Conservation (phyloP, 2,329 filamentous ascomycete species). For the Iodosphaeria phyllophila region DNA sequence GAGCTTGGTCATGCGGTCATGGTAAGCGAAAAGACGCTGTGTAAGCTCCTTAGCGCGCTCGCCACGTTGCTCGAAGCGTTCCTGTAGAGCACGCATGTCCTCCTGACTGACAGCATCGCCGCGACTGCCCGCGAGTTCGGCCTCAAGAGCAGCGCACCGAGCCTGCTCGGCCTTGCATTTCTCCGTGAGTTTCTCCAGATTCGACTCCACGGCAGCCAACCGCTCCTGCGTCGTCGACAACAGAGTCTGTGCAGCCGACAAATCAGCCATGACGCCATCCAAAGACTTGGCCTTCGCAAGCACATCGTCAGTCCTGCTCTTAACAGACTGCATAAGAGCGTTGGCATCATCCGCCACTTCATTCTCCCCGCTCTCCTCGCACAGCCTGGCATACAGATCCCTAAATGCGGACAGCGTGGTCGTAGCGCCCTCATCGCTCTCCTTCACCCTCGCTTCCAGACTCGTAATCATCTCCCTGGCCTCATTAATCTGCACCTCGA, state of each 20-base stretch:
- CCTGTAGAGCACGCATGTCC: slow-evolving; percentile 34
- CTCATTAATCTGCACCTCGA: slow-evolving; percentile 36
- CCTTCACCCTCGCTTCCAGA: slow-evolving; percentile 29
- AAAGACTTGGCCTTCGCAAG: slow-evolving; percentile 38
- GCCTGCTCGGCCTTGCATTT: slow-evolving; percentile 32
- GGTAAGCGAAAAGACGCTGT: slow-evolving; percentile 64
- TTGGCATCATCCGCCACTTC: slow-evolving; percentile 34
- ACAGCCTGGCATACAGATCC: slow-evolving; percentile 39
- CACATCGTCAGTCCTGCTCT: slow-evolving; percentile 36
- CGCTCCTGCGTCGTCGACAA: slow-evolving; percentile 32
- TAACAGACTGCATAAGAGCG: slow-evolving; percentile 40
- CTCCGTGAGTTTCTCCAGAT: slow-evolving; percentile 33
- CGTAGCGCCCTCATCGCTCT: slow-evolving; percentile 30
- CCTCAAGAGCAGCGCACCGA: slow-evolving; percentile 32
- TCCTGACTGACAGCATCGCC: slow-evolving; percentile 58
- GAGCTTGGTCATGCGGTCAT: slow-evolving; percentile 65
- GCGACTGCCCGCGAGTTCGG: slow-evolving; percentile 45
- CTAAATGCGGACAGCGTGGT: slow-evolving; percentile 34
- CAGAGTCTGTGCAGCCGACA: slow-evolving; percentile 41
- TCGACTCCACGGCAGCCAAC: slow-evolving; percentile 30
- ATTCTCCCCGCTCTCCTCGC: slow-evolving; percentile 27
- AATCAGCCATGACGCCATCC: slow-evolving; percentile 38
- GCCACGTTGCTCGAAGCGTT: slow-evolving; percentile 50
- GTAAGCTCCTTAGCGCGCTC: slow-evolving; percentile 66
- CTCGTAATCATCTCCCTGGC: slow-evolving; percentile 34